Percentiles rank a stretch among this genome's conserved stretches.
Conservation (phyloP, 371 early-diverging fungal genomes). For the Paraphysoderma sedebokerense region DNA sequence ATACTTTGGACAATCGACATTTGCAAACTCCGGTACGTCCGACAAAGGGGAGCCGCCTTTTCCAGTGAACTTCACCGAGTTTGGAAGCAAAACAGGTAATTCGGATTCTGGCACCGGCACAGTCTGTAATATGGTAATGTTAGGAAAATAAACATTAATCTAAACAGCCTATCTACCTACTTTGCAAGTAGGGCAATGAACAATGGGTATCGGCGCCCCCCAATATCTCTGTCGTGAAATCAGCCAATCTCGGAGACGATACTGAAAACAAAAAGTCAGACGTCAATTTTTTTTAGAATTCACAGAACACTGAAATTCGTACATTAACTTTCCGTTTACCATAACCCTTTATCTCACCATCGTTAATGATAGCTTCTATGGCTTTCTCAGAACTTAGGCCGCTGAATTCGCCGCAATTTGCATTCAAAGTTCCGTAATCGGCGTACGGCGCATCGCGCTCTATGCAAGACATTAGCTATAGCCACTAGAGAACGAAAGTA, state of each 20-base stretch:
- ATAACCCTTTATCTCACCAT: constrained; percentile 26
- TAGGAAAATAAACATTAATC: background rate
- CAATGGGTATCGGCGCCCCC: constrained; percentile 98
- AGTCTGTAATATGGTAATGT: constrained; percentile 9
- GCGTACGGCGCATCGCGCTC: constrained; percentile 16
- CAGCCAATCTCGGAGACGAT: constrained; percentile 89
- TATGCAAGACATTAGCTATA: background rate
- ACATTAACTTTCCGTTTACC: constrained; percentile 34
- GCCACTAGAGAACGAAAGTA: background rate
- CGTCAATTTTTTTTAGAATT: background rate
- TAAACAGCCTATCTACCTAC: constrained; percentile 10
- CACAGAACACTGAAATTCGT: background rate
- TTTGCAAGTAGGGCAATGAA: constrained; percentile 70
- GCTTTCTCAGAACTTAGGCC: constrained; percentile 42
- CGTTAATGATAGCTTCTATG: constrained; percentile 28
- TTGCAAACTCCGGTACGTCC: constrained; percentile 36
- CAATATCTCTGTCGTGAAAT: constrained; percentile 96
- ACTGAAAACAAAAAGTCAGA: constrained; percentile 16
- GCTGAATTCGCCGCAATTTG: constrained; percentile 27
- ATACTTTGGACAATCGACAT: constrained; percentile 58
- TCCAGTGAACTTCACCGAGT: constrained; percentile 40
- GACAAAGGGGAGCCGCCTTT: constrained; percentile 52
- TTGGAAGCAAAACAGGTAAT: constrained; percentile 58
- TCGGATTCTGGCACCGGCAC: constrained; percentile 74
- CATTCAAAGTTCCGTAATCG: constrained; percentile 37